Base-by-base conservation (phyloP, 306 rosid genomes). In the Quercus wislizeni region DNA sequence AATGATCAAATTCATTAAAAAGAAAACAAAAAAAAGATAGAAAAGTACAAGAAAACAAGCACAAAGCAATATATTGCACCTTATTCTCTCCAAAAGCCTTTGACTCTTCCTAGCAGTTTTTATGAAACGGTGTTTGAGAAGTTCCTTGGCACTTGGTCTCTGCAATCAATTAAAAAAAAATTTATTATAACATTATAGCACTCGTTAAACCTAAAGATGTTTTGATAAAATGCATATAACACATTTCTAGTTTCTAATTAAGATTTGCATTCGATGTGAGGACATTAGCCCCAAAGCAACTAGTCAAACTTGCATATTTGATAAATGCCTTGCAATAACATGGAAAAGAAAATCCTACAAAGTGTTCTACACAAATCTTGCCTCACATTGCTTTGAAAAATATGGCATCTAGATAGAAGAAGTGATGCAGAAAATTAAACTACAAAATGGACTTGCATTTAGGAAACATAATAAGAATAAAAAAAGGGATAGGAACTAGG, bases 71-170 rank as follows among this genome's bases (percentile, higher is more conserved):
- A 74, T 51, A 35, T 75, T 49, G 38, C 79, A 93, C 99, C 99
- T 91, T 86, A 96, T 91, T 93, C 99, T 93, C 88, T 96, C 99
- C 75, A 78, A 73, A 81, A 96, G 98, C 85, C 92, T 89, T 41
- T 92, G 90, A 79, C 92, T 89, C 94, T 85, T 93, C 93, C 92
- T 93, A 46, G 91, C 94, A 85, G 86, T 93, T 82, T 87, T 89
- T 80, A 96, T 93, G 87, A 96, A 92, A 51, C 98, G 98, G 79
- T 93, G 96, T 87, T 83, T 93, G 77, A 93, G 86, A 80, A 96
- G 97, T 85, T 96, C 99, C 92, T 89, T 96, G 77, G 99, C 99
- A 88, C 96, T 90, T 74, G 90, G 90, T 86, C 99, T 93, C 99
- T 96, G 90, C 77, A 84, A 85, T 80, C 55, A 73, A 80, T 86